Evolutionary conservation across 2,329 filamentous ascomycete genomes (phyloP).

Genomic region (Xylariomycetidae sp.): DNA sequence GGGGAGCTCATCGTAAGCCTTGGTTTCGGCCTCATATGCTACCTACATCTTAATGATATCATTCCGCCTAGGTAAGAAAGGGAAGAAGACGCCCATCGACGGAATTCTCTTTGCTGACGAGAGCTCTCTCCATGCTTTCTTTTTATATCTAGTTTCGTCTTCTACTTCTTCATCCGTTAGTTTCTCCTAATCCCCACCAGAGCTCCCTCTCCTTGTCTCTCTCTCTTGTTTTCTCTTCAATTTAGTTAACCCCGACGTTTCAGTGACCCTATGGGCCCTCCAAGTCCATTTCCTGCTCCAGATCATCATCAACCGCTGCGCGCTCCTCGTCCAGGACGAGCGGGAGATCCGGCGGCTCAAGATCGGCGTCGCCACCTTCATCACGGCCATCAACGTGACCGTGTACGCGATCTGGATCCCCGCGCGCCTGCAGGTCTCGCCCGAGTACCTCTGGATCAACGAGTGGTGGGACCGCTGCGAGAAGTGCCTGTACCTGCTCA

Average conservation of each 20-base stretch:
- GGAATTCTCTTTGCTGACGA: background rate
- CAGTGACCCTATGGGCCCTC: conserved; percentile 34
- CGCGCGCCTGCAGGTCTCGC: conserved; percentile 38
- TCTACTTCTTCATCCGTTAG: background rate
- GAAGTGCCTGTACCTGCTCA: conserved; percentile 45
- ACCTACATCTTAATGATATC: conserved; percentile 12
- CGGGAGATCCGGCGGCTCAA: conserved; percentile 35
- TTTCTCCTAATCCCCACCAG: background rate
- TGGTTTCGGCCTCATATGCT: conserved; percentile 35
- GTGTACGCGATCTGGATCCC: conserved; percentile 54
- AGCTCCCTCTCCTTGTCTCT: background rate
- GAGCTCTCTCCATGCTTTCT: background rate
- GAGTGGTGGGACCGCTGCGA: conserved; percentile 48
- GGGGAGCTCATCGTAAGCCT: conserved; percentile 38
- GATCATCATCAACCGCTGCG: conserved; percentile 51
- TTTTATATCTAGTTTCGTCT: background rate
- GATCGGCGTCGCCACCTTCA: conserved; percentile 38
- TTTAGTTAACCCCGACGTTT: background rate
- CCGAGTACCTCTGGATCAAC: conserved; percentile 40
- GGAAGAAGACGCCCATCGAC: background rate
- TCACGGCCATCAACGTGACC: conserved; percentile 45
- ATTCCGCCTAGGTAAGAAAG: conserved; percentile 11
- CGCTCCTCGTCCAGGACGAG: conserved; percentile 38
- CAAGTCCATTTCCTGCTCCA: conserved; percentile 47
- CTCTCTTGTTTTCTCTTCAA: background rate